Percentiles rank a stretch among this genome's conserved stretches.
These are phyloP conservation scores for Clitopilus hobsonii DNA, from an alignment of 768 basidiomycete species.

Conservation along the genomic window DNA sequence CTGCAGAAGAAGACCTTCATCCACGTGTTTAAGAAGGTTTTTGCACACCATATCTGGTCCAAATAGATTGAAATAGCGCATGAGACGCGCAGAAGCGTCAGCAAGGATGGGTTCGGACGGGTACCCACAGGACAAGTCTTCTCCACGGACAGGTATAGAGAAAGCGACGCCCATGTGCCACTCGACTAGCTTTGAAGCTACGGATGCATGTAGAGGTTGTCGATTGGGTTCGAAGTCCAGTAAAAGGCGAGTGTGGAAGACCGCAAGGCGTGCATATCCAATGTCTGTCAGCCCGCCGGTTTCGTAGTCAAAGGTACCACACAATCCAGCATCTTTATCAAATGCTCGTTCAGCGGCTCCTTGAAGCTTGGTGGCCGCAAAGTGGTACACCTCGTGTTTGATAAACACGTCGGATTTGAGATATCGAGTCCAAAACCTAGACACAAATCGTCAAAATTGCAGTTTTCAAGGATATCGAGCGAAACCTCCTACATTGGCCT, in stretches of 20 bases:
- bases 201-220: neutral
- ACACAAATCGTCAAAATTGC: neutral
- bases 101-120: slow-evolving; percentile 16
- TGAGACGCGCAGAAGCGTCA: slow-evolving; percentile 9
- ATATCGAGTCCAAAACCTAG: slow-evolving; percentile 1
- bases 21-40: neutral
- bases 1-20: slow-evolving; percentile 7
- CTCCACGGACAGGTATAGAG: slow-evolving; percentile 12
- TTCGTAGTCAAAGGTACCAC: neutral
- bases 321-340: neutral
- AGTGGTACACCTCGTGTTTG: neutral
- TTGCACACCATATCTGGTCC: neutral
- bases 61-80: neutral
- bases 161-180: slow-evolving; percentile 16
- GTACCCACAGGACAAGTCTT: slow-evolving; percentile 12
- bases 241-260: slow-evolving; percentile 11
- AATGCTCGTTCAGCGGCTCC: neutral
- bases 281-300: neutral
- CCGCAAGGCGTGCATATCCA: neutral
- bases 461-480: neutral
- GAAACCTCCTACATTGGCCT: neutral
- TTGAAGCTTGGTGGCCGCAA: neutral
- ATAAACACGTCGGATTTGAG: neutral
- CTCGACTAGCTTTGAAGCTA: slow-evolving; percentile 12
- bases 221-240: slow-evolving; percentile 11